Evolutionary conservation across 2,329 filamentous ascomycete species (phyloP), one percentile per base, ranked within the genome.

Genomic region (Ophiostoma fasciatum): DNA sequence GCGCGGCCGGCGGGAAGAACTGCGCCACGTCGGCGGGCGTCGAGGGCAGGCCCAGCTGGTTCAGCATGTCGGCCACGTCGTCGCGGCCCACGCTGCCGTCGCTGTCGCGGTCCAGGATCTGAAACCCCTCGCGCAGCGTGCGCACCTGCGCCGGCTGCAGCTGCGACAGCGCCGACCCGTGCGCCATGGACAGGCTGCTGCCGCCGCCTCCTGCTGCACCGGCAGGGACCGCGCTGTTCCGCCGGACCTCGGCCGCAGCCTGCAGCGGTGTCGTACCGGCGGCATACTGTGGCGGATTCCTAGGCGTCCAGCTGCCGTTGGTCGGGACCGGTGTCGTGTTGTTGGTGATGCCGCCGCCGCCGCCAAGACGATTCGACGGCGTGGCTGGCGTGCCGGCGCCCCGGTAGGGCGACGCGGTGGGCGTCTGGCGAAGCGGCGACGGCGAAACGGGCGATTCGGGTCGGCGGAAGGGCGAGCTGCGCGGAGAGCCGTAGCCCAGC

Each of bases 111-210:
- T 96, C 90, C 31, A 98, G 67, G 40, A 94, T 85, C 56, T 92
- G 83, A 56, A 96, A 98, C 0, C 81, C 84, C 53, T 96, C 88
- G 42, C 90, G 74, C 58, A 98, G 71, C 48, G 83, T 82, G 49
- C 87, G 75, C 25, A 94, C 74, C 48, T 94, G 83, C 4, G 82
- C 67, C 3, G 83, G 76, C 26, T 88, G 81, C 28, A 96, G 60
- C 49, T 82, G 78, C 3, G 78, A 76, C 30, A 85, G 62, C 12
- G 74, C 64, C 47, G 67, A 74, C 23, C 64, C 62, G 36, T 61
- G 56, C 4, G 54, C 55, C 28, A 62, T 49, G 6, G 59, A 14
- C 12, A 27, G 14, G 35, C 4, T 28, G 17, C 31, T 14, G 49
- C n/a, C n/a, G n/a, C n/a, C n/a, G n/a, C n/a, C n/a, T n/a, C n/a